These are phyloP conservation scores for Prunus kanzakura DNA, from an alignment of 306 rosid species.

Conservation along the genomic window DNA sequence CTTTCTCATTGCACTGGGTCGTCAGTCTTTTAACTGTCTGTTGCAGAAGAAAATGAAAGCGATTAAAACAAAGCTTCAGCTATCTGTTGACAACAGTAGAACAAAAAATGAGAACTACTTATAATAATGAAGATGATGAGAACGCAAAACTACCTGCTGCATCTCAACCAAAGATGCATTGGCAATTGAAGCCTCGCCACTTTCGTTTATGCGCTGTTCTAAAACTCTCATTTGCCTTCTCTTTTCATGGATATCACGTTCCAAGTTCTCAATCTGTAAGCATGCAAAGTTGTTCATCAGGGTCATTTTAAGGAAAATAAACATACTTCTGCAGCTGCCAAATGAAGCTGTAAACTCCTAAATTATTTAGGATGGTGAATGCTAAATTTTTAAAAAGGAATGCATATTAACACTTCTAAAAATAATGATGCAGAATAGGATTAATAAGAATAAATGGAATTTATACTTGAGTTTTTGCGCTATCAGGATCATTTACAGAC, in stretches of 20 bases:
- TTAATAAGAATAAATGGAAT: slow-evolving; percentile 6
- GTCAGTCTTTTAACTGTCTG: slow-evolving; percentile 83
- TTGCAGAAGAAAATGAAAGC: slow-evolving; percentile 23
- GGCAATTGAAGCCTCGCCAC: slow-evolving; percentile 71
- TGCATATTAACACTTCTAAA: slow-evolving; percentile 2
- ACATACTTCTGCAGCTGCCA: background rate
- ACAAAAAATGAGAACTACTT: background rate
- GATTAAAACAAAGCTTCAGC: slow-evolving; percentile 16
- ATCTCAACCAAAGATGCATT: slow-evolving; percentile 83
- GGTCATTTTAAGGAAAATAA: background rate
- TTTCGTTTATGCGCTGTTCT: slow-evolving; percentile 81
- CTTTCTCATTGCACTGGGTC: slow-evolving; percentile 90
- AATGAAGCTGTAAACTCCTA: background rate
- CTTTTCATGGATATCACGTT: slow-evolving; percentile 87
- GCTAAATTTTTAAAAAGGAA: background rate
- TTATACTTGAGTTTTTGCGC: slow-evolving; percentile 72
- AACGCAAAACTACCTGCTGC: slow-evolving; percentile 76
- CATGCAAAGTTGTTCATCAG: slow-evolving; percentile 14
- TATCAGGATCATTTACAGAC: slow-evolving; percentile 76
- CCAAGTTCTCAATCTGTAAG: slow-evolving; percentile 77
- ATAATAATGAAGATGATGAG: slow-evolving; percentile 10
- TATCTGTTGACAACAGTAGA: background rate
- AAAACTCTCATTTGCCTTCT: slow-evolving; percentile 80
- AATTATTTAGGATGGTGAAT: background rate
- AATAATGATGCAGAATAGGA: slow-evolving; percentile 1